These are phyloP conservation scores for Umbellularia californica DNA, from an alignment of 164 flowering plant genomes.

Conservation along the genomic window DNA sequence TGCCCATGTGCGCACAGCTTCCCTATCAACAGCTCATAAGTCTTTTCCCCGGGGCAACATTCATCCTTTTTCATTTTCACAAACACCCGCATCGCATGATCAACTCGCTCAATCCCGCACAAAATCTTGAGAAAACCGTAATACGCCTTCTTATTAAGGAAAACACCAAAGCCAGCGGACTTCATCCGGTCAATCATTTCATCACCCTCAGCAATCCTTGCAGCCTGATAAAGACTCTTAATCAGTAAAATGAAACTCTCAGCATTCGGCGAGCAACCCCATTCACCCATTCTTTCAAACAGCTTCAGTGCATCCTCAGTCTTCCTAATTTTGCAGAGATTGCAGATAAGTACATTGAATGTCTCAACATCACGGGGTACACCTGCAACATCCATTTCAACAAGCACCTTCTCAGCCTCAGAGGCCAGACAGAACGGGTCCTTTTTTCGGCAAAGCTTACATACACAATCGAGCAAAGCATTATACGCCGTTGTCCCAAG, in stretches of 20 bases:
- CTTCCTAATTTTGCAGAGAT: constrained; percentile 75
- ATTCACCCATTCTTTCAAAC: constrained; percentile 79
- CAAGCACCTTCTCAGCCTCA: constrained; percentile 64
- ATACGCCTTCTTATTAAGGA: constrained; percentile 60
- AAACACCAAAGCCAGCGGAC: constrained; percentile 62
- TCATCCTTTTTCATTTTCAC: constrained; percentile 80
- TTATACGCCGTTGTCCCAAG: constrained; percentile 62
- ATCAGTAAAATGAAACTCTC: constrained; percentile 52
- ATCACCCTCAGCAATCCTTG: constrained; percentile 85
- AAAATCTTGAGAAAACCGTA: constrained; percentile 69
- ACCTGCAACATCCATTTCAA: constrained; percentile 81
- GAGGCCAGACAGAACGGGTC: constrained; percentile 64
- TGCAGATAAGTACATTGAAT: constrained; percentile 69
- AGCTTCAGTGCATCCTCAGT: constrained; percentile 70
- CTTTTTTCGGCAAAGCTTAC: constrained; percentile 75
- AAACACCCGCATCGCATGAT: constrained; percentile 82
- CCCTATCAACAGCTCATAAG: constrained; percentile 73
- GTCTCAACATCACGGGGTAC: constrained; percentile 83
- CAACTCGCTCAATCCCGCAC: constrained; percentile 93
- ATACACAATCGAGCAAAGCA: constrained; percentile 81
- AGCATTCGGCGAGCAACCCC: constrained; percentile 78
- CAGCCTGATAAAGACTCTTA: constrained; percentile 94
- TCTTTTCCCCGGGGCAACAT: constrained; percentile 66
- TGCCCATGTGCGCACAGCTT: constrained; percentile 66
- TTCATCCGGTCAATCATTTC: constrained; percentile 94